Conservation (phyloP, 257 asterid species). For the Ehretia macrophylla region DNA sequence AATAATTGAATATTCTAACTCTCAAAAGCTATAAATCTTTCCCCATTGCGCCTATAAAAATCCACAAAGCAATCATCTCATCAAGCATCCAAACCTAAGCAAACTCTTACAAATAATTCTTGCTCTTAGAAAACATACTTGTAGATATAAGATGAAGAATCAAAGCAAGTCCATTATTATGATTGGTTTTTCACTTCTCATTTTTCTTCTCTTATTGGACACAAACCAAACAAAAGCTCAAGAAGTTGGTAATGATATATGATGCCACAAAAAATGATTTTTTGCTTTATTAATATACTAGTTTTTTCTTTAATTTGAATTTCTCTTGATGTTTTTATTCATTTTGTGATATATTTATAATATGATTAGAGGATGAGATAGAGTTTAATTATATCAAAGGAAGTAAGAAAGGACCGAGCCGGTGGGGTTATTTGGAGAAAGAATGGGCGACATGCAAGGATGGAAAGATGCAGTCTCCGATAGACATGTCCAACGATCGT, state of each 20-base stretch:
- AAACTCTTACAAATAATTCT: too few species aligned
- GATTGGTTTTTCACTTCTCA: conserved; percentile 16
- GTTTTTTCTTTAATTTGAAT: too few species aligned
- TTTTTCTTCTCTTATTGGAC: conserved; percentile 22
- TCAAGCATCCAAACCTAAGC: too few species aligned
- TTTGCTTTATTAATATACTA: too few species aligned
- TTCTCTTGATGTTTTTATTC: too few species aligned
- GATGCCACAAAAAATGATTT: too few species aligned
- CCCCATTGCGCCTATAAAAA: too few species aligned
- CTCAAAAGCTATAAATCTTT: too few species aligned
- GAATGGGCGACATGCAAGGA: conserved; percentile 60
- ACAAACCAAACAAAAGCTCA: conserved; percentile 34
- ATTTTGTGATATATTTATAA: too few species aligned
- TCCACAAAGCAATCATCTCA: too few species aligned
- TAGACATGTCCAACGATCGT: conserved; percentile 44
- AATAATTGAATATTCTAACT: too few species aligned
- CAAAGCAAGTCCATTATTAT: conserved; percentile 4
- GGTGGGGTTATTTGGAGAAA: conserved; percentile 53
- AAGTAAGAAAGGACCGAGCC: conserved; percentile 49
- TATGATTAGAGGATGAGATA: conserved; percentile 42
- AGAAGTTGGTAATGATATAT: conserved; percentile 23
- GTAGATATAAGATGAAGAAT: conserved; percentile 14
- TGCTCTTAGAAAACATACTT: neutral
- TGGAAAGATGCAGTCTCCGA: conserved; percentile 63
- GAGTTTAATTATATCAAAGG: conserved; percentile 41